Base-by-base conservation (phyloP, 352 stramenopile species). In the Aphanomyces astaci region DNA sequence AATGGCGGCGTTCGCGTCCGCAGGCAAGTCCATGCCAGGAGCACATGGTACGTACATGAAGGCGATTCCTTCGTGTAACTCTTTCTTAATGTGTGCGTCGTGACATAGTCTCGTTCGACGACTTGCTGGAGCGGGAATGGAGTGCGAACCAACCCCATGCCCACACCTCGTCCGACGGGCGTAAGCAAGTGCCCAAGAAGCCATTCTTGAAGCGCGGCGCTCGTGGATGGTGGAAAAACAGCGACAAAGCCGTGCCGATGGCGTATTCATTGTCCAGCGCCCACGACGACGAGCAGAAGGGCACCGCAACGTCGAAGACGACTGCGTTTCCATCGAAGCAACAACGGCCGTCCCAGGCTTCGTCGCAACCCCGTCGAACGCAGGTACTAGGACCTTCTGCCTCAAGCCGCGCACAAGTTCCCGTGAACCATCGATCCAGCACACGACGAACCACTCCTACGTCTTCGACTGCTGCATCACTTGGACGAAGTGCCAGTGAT, bases 171-270 rank as follows among this genome's bases (percentile, higher is more conserved):
- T 19, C 43, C 17, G n/a, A 28, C 5, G 27, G 11, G 5, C 13
- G 22, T 31, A 19, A 33, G 11, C 19, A 68, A 4, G 48, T 68
- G 46, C 9, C 31, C n/a, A 87, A 81, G 71, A 86, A 84, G 45
- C 66, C 83, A 45, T 94, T 90, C 59, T 69, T 94, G 4, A 86
- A 81, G 52, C 90, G 77, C 79, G 82, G 84, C 27, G 72, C 84
- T 24, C 81, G 86, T n/a, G 86, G 86, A 0, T 94, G 86, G 86
- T 94, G 86, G 86, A 94, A 60, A 32, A 30, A 59, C 17, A 68
- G 49, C 32, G 33, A 17, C 10, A 51, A 36, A n/a, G 62, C 62
- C 10, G 59, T 51, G 28, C 24, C 28, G 32, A 59, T 40, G 22
- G n/a, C 62, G 3, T 68, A 68, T 59, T 31, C 39, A 3, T 51